Evolutionary conservation across 345 rosid species (phyloP), one percentile per base, ranked within the genome.

Genomic region (Lepidium africanum): DNA sequence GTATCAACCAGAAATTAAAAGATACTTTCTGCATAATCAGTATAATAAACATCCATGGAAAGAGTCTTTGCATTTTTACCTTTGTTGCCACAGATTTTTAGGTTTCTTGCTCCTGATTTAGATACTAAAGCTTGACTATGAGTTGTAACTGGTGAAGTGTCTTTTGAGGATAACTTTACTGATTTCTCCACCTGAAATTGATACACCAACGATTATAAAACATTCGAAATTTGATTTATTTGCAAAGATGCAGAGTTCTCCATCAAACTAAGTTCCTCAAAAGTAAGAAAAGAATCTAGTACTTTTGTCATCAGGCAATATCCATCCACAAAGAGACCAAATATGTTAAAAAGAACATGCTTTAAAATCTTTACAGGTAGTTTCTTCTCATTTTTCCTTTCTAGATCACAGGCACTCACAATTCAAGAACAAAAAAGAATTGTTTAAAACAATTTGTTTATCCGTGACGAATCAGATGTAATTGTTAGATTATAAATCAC

Each of bases 131-230:
- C 77, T 67, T 43, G 70, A 47, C 14, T 47, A 2, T 9, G 36
- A 13, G 45, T 14, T 13, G 48, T 37, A 35, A 42, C 5, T 25
- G 40, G 39, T 16, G 17, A 12, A 23, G 27, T 16, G 30, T 52
- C 8, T 47, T 72, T 49, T 2, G 68, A 51, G 1, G 47, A 63
- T 41, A 61, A 43, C 0, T 69, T 58, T 7, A 37, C 72, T 38
- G 69, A 14, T 30, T 68, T 78, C 51, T 21, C 76, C 36, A 70
- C 76, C 80, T 76, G 59, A 45, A 69, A 75, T 16, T 15, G 9
- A 25, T 6, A 40, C 3, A 41, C 27, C 13, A 47, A 47, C 6
- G 42, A 72, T 63, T 6, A 63, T 54, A 53, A 32, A 17, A 39
- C 3, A 59, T 6, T 16, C 21, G 50, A 59, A 39, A 39, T 10